phyloP scores from a whole-genome alignment of 139 green algal species.

The Monoraphidium neglectum region DNA sequence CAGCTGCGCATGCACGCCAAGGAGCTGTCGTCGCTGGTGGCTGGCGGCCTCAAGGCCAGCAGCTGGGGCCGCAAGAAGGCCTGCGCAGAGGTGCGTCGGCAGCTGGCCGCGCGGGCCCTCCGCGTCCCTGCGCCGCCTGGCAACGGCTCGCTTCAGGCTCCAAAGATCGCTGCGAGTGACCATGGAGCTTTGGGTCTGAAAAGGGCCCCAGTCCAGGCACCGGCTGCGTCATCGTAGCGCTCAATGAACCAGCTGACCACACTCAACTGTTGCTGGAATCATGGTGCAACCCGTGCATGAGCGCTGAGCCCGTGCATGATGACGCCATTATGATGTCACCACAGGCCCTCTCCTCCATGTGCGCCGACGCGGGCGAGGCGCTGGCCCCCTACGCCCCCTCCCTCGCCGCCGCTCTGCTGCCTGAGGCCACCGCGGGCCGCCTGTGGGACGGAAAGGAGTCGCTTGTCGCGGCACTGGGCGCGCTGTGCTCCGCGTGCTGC shows the following conservation, averaged over 20 bases:
- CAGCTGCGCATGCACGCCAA: conserved; percentile 18
- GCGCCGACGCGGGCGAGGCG: conserved; percentile 38
- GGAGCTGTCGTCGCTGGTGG: conserved; percentile 42
- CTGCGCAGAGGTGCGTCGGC: conserved; percentile 40
- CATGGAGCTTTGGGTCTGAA: not conserved
- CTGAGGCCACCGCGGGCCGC: conserved; percentile 42
- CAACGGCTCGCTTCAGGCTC: not conserved
- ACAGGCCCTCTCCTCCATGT: conserved; percentile 16
- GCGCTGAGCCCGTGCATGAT: too few species aligned
- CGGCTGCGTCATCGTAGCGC: too few species aligned
- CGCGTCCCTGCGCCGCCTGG: too few species aligned
- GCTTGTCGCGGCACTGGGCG: conserved; percentile 56
- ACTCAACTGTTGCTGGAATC: too few species aligned
- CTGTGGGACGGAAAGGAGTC: conserved; percentile 86
- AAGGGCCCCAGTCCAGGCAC: too few species aligned
- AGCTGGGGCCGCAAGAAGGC: conserved; percentile 71
- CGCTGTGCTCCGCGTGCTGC: conserved; percentile 43
- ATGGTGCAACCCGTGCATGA: too few species aligned
- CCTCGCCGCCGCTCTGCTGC: conserved; percentile 17
- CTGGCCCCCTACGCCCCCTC: conserved; percentile 34
- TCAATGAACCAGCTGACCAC: too few species aligned
- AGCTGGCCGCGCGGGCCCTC: conserved; percentile 29
- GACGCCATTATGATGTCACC: too few species aligned
- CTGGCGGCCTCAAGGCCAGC: conserved; percentile 26
- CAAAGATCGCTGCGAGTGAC: not conserved